Conservation (phyloP, 192 early-diverging fungal genomes). For the Geranomyces michiganensis region DNA sequence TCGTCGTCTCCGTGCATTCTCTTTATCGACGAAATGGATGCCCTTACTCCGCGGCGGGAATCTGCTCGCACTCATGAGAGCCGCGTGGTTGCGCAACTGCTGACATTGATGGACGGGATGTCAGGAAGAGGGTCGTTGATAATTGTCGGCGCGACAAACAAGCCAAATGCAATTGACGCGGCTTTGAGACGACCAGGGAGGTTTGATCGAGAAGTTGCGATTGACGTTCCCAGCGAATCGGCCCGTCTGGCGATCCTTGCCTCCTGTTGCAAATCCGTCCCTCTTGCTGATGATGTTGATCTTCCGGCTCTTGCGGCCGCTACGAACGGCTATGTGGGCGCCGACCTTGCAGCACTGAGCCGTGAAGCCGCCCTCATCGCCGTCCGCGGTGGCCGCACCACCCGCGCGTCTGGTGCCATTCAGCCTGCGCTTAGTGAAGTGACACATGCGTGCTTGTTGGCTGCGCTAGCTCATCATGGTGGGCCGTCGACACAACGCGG, state of each 20-base stretch:
- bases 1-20: conserved; percentile 67
- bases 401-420: not conserved
- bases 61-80: conserved; percentile 67
- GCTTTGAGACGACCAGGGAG: conserved; percentile 81
- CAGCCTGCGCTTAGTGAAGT: conserved; percentile 32
- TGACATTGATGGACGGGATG: conserved; percentile 90
- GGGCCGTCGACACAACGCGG: conserved; percentile 73
- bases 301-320: conserved; percentile 44
- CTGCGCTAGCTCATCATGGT: conserved; percentile 57
- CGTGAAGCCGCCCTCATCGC: conserved; percentile 75
- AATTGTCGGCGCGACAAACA: conserved; percentile 87
- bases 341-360: conserved; percentile 84
- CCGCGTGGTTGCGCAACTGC: conserved; percentile 83
- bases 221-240: conserved; percentile 73
- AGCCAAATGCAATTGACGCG: conserved; percentile 82
- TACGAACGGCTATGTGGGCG: conserved; percentile 93
- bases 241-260: conserved; percentile 67
- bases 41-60: conserved; percentile 69
- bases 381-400: not conserved
- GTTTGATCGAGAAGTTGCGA: conserved; percentile 82
- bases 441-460: conserved; percentile 63
- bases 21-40: conserved; percentile 97
- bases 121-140: conserved; percentile 61
- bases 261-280: conserved; percentile 59
- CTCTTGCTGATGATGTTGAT: conserved; percentile 55